A percentile compares a stretch with the other conserved stretches of the same genome.
These are phyloP conservation scores for Aureobasidium vineae DNA, from an alignment of 2,329 filamentous ascomycete genomes.

Conservation along the genomic window DNA sequence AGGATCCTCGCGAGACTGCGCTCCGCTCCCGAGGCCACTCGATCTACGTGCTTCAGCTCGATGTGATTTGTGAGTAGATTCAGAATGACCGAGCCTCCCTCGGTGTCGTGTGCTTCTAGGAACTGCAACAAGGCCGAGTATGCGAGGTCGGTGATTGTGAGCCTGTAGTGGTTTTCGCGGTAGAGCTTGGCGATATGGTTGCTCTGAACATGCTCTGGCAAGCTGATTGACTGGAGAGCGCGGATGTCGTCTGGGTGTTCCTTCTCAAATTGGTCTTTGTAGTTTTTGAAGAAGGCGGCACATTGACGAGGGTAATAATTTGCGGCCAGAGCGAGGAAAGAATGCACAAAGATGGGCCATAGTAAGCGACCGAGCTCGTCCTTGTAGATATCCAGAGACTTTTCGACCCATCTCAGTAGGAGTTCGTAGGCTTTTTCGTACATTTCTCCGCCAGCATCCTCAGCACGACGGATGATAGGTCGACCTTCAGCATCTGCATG, in stretches of 20 bases:
- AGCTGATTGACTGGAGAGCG: constrained; percentile 67
- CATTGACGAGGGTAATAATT: constrained; percentile 71
- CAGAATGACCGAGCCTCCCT: constrained; percentile 75
- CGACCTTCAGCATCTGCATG: constrained; percentile 78
- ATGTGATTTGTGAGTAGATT: constrained; percentile 65
- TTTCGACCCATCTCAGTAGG: constrained; percentile 70
- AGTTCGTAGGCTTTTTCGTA: constrained; percentile 67
- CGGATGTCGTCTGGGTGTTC: constrained; percentile 80
- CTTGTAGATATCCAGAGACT: constrained; percentile 92
- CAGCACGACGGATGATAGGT: constrained; percentile 63
- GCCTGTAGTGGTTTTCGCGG: constrained; percentile 78
- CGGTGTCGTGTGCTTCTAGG: constrained; percentile 79
- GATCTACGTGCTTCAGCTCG: constrained; percentile 59
- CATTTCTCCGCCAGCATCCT: constrained; percentile 70
- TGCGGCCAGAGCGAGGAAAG: constrained; percentile 74
- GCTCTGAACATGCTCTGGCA: constrained; percentile 74
- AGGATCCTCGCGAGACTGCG: constrained; percentile 61
- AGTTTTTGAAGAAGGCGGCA: constrained; percentile 68
- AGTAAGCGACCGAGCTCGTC: constrained; percentile 83
- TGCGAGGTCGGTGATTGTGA: constrained; percentile 83
- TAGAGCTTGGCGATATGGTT: constrained; percentile 80
- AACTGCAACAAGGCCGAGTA: constrained; percentile 83
- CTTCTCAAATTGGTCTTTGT: constrained; percentile 68
- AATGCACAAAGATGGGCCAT: constrained; percentile 95
- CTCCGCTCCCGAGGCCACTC: constrained; percentile 54